phyloP scores from a whole-genome alignment of 2,329 filamentous ascomycete genomes.

The Ceratocystis albifundus region DNA sequence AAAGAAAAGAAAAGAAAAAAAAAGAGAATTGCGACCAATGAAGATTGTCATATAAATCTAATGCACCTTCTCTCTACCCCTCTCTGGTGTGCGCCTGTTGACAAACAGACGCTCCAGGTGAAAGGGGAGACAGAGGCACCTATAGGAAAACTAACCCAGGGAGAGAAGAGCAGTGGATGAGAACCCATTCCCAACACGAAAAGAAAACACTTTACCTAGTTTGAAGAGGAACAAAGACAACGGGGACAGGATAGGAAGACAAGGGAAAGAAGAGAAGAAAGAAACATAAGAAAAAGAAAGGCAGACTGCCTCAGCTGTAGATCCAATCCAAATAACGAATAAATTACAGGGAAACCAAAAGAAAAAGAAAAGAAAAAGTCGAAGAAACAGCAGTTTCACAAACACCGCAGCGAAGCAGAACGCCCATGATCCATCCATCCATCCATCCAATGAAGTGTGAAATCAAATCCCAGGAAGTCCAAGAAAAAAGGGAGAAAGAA shows the following conservation, averaged over 20 bases:
- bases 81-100: too few species aligned
- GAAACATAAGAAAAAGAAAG: conserved; percentile 11
- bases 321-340: conserved; percentile 6
- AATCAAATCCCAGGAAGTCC: conserved; percentile 1
- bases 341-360: conserved; percentile 9
- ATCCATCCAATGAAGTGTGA: conserved; percentile 1
- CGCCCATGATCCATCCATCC: conserved; percentile 3
- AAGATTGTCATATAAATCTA: background rate
- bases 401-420: conserved; percentile 18
- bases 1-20: too few species aligned
- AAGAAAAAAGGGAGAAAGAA: conserved; percentile 11
- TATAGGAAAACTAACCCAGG: background rate
- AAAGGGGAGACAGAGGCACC: background rate
- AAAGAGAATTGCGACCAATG: too few species aligned
- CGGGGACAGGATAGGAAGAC: background rate
- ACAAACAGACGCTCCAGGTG: background rate
- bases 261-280: background rate
- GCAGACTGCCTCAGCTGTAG: background rate
- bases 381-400: conserved; percentile 14
- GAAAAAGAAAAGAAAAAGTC: too few species aligned
- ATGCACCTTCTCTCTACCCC: background rate
- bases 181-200: background rate
- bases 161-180: background rate
- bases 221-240: background rate
- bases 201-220: background rate